Conservation (phyloP, 352 stramenopile species). For the Blastocystis sp. region DNA sequence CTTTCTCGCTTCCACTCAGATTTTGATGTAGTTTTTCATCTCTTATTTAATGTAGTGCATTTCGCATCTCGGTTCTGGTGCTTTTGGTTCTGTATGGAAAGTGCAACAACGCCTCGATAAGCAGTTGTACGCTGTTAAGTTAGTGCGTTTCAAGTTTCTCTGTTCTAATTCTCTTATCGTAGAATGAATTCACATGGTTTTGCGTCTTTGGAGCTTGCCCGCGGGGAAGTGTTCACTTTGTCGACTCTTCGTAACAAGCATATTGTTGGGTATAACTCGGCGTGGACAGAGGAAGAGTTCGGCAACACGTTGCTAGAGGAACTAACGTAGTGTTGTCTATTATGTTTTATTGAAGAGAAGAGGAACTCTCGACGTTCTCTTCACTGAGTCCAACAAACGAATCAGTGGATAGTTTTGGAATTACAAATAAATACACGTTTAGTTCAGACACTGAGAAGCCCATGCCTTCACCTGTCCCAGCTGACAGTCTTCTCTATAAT, state of each 20-base stretch:
- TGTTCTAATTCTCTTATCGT: not conserved
- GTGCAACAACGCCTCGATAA: not conserved
- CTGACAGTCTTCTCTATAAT: not conserved
- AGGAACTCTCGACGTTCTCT: not conserved
- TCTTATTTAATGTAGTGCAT: not conserved
- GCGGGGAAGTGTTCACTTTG: constrained; percentile 13
- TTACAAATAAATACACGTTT: not conserved
- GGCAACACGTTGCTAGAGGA: not conserved
- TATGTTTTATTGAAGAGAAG: not conserved
- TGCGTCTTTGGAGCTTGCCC: not conserved
- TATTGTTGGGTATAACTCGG: constrained; percentile 28
- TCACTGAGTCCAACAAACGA: not conserved
- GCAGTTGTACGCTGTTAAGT: constrained; percentile 33
- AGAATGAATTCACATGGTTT: not conserved
- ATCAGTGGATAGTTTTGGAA: not conserved
- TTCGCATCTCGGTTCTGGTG: not conserved
- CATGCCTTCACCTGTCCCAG: not conserved
- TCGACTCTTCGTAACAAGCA: constrained; percentile 29
- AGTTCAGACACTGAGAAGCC: not conserved
- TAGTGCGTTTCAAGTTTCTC: not conserved
- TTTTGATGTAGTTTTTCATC: not conserved
- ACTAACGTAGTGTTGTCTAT: not conserved
- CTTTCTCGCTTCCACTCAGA: not conserved
- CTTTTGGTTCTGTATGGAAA: constrained; percentile 36
- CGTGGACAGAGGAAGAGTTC: constrained; percentile 36